Percentiles rank a stretch among this genome's conserved stretches.
Conservation (phyloP, 1,284 basidiomycete species). For the Afroboletus lepidellus region DNA sequence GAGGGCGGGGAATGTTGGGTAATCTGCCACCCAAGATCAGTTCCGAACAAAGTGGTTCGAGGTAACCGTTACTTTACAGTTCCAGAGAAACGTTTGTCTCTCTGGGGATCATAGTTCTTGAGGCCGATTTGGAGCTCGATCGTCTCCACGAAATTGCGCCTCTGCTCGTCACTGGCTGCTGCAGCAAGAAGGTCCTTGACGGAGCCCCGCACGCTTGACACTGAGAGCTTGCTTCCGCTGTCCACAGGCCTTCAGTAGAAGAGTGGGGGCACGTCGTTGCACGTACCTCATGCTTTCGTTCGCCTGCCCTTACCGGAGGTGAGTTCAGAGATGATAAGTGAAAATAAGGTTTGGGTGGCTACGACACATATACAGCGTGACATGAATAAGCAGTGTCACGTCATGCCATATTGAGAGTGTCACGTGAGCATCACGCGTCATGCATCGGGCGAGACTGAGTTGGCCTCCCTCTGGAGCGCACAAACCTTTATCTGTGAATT, state of each 20-base stretch:
- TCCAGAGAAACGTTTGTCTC: conserved; percentile 96
- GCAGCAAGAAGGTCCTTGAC: conserved; percentile 82
- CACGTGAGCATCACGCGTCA: conserved; percentile 26
- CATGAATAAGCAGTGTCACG: conserved; percentile 27
- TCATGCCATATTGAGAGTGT: background rate
- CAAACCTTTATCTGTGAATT: conserved; percentile 20
- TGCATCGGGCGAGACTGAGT: conserved; percentile 3
- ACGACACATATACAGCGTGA: conserved; percentile 36
- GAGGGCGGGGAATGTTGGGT: conserved; percentile 94
- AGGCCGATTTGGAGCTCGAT: conserved; percentile 96
- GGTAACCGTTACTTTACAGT: conserved; percentile 78
- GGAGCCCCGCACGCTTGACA: conserved; percentile 97
- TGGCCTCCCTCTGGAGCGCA: conserved; percentile 1
- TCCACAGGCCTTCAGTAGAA: conserved; percentile 5
- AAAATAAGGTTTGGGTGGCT: conserved; percentile 37
- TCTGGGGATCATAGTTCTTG: conserved; percentile 97
- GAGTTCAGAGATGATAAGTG: conserved; percentile 20
- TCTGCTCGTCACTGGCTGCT: conserved; percentile 80
- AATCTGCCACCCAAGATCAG: conserved; percentile 52
- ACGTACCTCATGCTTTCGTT: conserved; percentile 33
- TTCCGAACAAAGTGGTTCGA: background rate
- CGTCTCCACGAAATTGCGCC: conserved; percentile 89
- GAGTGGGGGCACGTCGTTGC: background rate
- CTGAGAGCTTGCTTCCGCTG: conserved; percentile 77
- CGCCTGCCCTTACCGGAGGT: conserved; percentile 12